Evolutionary conservation across 345 rosid genomes (phyloP).

Genomic region (Arabidopsis thaliana): TAIR10.1 NC_003075.7:15245501-15246000

Average conservation of each 20-base stretch:
- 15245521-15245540: background rate
- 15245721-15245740: slow-evolving; percentile 30
- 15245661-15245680: slow-evolving; percentile 42
- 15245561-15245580: slow-evolving; percentile 26
- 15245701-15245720: slow-evolving; percentile 45
- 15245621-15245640: slow-evolving; percentile 7
- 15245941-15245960: background rate
- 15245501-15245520: background rate
- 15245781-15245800: slow-evolving; percentile 12
- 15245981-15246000: slow-evolving; percentile 62
- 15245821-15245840: slow-evolving; percentile 13
- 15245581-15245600: slow-evolving; percentile 26
- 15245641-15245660: slow-evolving; percentile 16
- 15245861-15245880: slow-evolving; percentile 1
- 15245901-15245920: slow-evolving; percentile 15
- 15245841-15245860: background rate
- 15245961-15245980: background rate
- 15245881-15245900: slow-evolving; percentile 19
- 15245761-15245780: slow-evolving; percentile 7
- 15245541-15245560: slow-evolving; percentile 19
- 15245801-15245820: slow-evolving; percentile 17
- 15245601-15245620: slow-evolving; percentile 40
- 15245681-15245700: slow-evolving; percentile 35
- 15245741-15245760: slow-evolving; percentile 14
- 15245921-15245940: slow-evolving; percentile 4